These are phyloP conservation scores for Larix kaempferi DNA, from an alignment of 75 land plant species.

Conservation along the genomic window DNA sequence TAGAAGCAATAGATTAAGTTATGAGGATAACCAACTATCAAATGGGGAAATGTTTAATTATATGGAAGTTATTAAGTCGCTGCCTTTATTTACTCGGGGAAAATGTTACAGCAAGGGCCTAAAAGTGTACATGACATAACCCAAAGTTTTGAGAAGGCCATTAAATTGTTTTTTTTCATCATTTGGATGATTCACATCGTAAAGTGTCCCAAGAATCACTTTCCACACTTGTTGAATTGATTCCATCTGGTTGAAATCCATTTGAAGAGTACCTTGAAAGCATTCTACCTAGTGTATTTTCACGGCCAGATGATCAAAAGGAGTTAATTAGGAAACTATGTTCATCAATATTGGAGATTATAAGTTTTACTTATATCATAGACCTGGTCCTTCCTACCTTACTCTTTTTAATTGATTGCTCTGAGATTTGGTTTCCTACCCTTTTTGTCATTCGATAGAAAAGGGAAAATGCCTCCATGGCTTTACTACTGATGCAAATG, in stretches of 20 bases:
- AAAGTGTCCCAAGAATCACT: constrained; percentile 99
- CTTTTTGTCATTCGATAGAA: constrained; percentile 43
- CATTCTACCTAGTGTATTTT: constrained; percentile 92
- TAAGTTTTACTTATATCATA: no score
- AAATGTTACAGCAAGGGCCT: no score
- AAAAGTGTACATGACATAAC: no score
- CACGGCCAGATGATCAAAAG: constrained; percentile 89
- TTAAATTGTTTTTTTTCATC: constrained; percentile 96
- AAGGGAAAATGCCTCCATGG: constrained; percentile 44
- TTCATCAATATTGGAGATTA: no score
- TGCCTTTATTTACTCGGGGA: constrained; percentile 80
- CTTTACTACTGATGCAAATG: constrained; percentile 30
- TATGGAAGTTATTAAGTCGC: constrained; percentile 82
- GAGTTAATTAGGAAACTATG: no score
- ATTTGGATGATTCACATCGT: constrained; percentile 99
- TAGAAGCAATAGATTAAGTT: constrained; percentile 55
- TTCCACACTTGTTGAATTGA: constrained; percentile 80
- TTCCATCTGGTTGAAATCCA: constrained; percentile 83
- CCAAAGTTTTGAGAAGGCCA: no score
- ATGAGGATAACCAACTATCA: constrained; percentile 65
- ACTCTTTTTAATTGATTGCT: no score
- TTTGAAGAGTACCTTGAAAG: constrained; percentile 96
- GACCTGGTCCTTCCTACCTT: no score
- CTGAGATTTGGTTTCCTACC: constrained; percentile 14
- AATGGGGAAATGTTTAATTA: constrained; percentile 59